Evolutionary conservation across 129 eudicot species (phyloP), one percentile per base, ranked within the genome.

Genomic region (Rutidosis leptorrhynchoides): DNA sequence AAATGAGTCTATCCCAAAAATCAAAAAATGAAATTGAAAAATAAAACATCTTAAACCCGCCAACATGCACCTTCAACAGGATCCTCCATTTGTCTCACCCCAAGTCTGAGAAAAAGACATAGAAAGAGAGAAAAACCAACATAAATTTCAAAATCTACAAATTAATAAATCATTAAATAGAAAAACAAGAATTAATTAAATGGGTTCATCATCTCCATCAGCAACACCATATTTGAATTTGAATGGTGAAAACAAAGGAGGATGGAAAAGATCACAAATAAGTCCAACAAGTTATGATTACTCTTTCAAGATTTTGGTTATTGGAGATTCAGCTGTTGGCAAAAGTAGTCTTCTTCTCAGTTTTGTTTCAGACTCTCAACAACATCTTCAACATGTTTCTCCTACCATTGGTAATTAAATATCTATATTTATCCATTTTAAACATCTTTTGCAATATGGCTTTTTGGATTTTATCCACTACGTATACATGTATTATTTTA

Each of bases 301-400:
- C 63, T 90, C 97, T 6, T 90, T 84, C 80, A 90, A 90, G 97
- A 69, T 90, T 40, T 63, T 90, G 75, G 66, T 87, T 52, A 78
- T 87, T 15, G 97, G 97, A 10, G 97, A 90, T 69, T 90, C 97
- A 4, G 95, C 85, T 33, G 97, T 90, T 3, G 97, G 97, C 1
- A 90, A 90, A 69, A 90, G 97, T 64, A 77, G 92, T 56, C 89
- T 90, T 78, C 84, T 90, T 20, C 85, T 87, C 33, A 84, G 87
- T 58, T 90, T 90, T 62, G 48, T 82, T 40, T 82, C 89, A 8
- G 52, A 68, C 26, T 57, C 55, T 65, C 78, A 71, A 27, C 59
- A 78, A 65, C 77, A 69, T 75, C 81, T 69, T 65, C 87, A 76
- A 15, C 61, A 84, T 64, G 61, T 90, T 32, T 82, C 92, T 63